phyloP scores from a whole-genome alignment of 768 basidiomycete genomes.

The Collybiopsis luxurians region DNA sequence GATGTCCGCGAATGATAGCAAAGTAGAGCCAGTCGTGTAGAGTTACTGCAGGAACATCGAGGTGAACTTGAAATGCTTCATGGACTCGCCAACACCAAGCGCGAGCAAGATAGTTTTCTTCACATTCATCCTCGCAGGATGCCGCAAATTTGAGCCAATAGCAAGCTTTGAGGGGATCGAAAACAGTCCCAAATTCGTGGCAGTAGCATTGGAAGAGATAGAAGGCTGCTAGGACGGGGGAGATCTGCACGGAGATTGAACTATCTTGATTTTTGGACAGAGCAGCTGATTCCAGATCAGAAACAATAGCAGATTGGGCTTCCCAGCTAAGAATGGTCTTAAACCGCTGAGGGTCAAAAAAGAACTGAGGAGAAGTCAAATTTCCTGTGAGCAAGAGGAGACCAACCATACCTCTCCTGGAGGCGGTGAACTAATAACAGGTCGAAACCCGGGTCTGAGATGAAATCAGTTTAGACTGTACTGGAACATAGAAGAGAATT shows the following conservation, averaged over 20 bases:
- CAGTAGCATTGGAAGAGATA: conserved; percentile 10
- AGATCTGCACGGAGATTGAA: not conserved
- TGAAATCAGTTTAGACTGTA: not conserved
- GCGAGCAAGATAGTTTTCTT: conserved; percentile 7
- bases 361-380: not conserved
- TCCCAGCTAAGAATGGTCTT: conserved; percentile 7
- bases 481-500: not conserved
- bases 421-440: not conserved
- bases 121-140: conserved; percentile 1
- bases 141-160: conserved; percentile 9
- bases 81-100: conserved; percentile 13
- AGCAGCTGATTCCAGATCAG: conserved; percentile 1
- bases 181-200: conserved; percentile 8
- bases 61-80: conserved; percentile 3
- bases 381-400: not conserved
- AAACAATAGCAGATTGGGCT: not conserved
- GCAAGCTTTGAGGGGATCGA: conserved; percentile 3
- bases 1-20: conserved; percentile 6
- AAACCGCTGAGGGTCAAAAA: conserved; percentile 7
- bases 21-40: conserved; percentile 6
- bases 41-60: not conserved
- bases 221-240: conserved; percentile 5
- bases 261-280: too few species aligned
- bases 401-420: not conserved
- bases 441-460: not conserved